Conservation (phyloP, 106 monocot species). For the Dioscorea alata region DNA sequence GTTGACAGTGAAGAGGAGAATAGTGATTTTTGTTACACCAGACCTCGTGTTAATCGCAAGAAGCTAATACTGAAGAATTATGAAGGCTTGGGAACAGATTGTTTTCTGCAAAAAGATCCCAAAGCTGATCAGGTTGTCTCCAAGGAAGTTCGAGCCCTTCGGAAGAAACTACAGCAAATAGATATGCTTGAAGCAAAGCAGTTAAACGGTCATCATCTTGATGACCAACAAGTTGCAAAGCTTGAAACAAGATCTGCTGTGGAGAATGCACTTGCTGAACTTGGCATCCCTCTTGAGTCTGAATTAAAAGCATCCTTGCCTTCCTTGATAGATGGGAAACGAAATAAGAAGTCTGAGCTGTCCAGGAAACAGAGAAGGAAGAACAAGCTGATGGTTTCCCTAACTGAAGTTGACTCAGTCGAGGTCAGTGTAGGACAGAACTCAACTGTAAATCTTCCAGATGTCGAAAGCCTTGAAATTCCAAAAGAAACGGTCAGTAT, state of each 20-base stretch:
- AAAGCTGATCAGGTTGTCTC: slow-evolving; percentile 38
- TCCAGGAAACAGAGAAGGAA: slow-evolving; percentile 62
- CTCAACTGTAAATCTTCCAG: slow-evolving; percentile 18
- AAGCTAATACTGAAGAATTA: slow-evolving; percentile 18
- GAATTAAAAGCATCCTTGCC: slow-evolving; percentile 8
- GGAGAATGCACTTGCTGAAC: slow-evolving; percentile 56
- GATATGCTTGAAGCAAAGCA: slow-evolving; percentile 87
- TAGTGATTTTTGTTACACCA: slow-evolving; percentile 20
- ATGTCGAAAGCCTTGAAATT: slow-evolving; percentile 21
- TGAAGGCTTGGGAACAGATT: slow-evolving; percentile 30
- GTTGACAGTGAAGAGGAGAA: slow-evolving; percentile 67
- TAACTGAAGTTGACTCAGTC: slow-evolving; percentile 16
- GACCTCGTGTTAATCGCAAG: slow-evolving; percentile 24
- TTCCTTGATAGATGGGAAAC: slow-evolving; percentile 35
- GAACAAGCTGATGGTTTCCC: slow-evolving; percentile 45
- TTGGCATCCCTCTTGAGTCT: slow-evolving; percentile 61
- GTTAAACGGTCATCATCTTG: slow-evolving; percentile 59
- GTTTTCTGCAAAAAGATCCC: slow-evolving; percentile 43
- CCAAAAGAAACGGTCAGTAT: slow-evolving; percentile 47
- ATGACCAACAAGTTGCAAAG: slow-evolving; percentile 88
- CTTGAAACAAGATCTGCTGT: slow-evolving; percentile 52
- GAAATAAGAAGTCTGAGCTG: slow-evolving; percentile 38
- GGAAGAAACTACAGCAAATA: slow-evolving; percentile 95
- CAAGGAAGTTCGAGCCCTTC: slow-evolving; percentile 85
- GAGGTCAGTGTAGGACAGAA: slow-evolving; percentile 15